phyloP scores from a whole-genome alignment of 2,329 filamentous ascomycete species.

The Microsporum ferrugineum region DNA sequence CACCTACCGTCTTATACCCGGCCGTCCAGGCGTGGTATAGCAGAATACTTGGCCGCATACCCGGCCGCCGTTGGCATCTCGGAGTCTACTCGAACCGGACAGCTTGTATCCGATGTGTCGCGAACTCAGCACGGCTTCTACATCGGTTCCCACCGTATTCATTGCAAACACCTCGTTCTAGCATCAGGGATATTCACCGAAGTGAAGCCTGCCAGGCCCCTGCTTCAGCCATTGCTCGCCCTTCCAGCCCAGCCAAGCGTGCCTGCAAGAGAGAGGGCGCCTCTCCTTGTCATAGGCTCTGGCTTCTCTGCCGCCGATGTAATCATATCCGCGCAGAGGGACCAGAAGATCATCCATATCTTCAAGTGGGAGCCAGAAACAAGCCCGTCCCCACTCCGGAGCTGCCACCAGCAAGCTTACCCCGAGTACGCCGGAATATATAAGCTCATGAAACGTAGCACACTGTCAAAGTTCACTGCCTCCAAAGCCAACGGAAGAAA shows the following conservation, averaged over 20 bases:
- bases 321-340: constrained; percentile 43
- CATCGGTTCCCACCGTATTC: constrained; percentile 41
- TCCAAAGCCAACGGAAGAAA: constrained; percentile 15
- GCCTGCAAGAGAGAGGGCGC: constrained; percentile 18
- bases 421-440: constrained; percentile 52
- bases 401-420: constrained; percentile 50
- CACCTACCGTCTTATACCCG: constrained; percentile 42
- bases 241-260: constrained; percentile 16
- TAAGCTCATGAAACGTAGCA: constrained; percentile 47
- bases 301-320: constrained; percentile 53
- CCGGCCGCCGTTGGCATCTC: constrained; percentile 43
- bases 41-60: constrained; percentile 45
- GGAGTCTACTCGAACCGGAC: constrained; percentile 35
- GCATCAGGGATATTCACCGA: constrained; percentile 50
- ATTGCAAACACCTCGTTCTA: constrained; percentile 46
- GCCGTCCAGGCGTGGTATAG: constrained; percentile 44
- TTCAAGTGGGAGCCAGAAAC: constrained; percentile 49
- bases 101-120: constrained; percentile 34
- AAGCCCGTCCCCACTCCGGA: constrained; percentile 45
- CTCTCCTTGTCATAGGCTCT: constrained; percentile 48
- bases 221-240: constrained; percentile 37
- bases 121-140: constrained; percentile 39
- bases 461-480: constrained; percentile 17
- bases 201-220: constrained; percentile 40
- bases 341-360: constrained; percentile 47